Base-by-base conservation (phyloP, 768 basidiomycete species). In the Tylopilus intermedius region DNA sequence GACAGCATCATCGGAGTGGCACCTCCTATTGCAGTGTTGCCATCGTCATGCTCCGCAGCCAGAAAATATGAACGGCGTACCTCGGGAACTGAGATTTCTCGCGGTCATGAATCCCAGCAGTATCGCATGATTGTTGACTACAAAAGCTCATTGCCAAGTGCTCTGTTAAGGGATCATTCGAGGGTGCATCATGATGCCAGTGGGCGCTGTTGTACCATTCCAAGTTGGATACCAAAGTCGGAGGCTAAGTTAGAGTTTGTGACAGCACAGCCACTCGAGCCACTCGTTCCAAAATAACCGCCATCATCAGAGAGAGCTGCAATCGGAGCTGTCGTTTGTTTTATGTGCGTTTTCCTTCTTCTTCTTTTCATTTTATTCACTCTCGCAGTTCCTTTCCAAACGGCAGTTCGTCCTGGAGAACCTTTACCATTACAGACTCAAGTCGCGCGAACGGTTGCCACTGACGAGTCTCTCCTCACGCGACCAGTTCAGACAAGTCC, bases 401-500 rank as follows among this genome's bases (percentile, higher is more conserved):
- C 58, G 62, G 11, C 64, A 66, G 58, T 35, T 58, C 65, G 59
- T 66, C 57, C 68, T 68, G 67, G 67, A 67, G 8, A 60, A 65
- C 45, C 59, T 70, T 26, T 14, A 51, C 43, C 49, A 32, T 13
- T 67, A 60, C 60, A 68, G 56, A 51, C 59, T 58, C 51, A 54
- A 67, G 26, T 58, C 57, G 32, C 68, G 69, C 30, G 62, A 67
- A 45, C 70, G 64, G 32, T 61, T 68, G 3, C 70, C 71, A 9
- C 72, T 77, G 47, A 80, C 83, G 32, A 74, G 74, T 0, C 69
- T 79, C 35, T 73, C 83, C 2, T 57, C 79, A 4, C 65, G 68
- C 49, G 75, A 80, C 39, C 80, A 86, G 59, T 85, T 88, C 59
- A 72, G 72, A 52, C 79, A 79, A 62, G 76, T 79, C 50, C 66